Conservation (phyloP, 257 asterid genomes). For the Jacaranda mimosifolia region DNA sequence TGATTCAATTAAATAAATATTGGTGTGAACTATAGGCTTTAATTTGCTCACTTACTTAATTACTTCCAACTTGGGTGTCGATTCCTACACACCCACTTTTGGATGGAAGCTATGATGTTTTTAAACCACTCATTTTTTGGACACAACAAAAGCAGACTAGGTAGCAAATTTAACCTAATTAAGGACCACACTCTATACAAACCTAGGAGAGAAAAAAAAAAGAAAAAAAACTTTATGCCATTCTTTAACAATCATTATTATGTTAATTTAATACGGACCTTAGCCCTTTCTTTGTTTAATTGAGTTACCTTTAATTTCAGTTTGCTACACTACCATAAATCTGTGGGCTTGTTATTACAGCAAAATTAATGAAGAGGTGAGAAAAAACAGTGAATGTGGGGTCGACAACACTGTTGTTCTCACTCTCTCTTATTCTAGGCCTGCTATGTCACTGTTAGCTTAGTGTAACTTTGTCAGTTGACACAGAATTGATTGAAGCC, state of each 20-base stretch:
- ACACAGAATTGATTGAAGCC: too few species aligned
- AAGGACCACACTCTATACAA: background rate
- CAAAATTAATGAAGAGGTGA: too few species aligned
- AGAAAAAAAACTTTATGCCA: background rate
- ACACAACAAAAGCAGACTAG: background rate
- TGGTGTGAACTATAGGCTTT: conserved; percentile 11
- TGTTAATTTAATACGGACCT: background rate
- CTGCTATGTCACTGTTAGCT: too few species aligned
- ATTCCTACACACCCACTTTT: background rate
- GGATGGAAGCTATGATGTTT: too few species aligned
- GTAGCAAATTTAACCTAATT: background rate
- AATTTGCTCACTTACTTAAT: background rate
- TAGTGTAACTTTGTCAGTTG: too few species aligned
- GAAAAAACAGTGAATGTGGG: too few species aligned
- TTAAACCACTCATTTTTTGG: background rate
- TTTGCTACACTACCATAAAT: too few species aligned
- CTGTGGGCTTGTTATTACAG: too few species aligned
- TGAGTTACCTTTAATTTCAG: too few species aligned
- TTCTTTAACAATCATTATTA: background rate
- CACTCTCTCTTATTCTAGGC: too few species aligned
- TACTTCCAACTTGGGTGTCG: conserved; percentile 30
- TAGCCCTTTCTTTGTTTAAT: too few species aligned
- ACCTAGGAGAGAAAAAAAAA: background rate
- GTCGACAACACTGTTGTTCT: too few species aligned
- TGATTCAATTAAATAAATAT: background rate